Evolutionary conservation across 2,329 filamentous ascomycete species (phyloP), one percentile per base, ranked within the genome.

Genomic region (Ophiocordyceps robertsii): DNA sequence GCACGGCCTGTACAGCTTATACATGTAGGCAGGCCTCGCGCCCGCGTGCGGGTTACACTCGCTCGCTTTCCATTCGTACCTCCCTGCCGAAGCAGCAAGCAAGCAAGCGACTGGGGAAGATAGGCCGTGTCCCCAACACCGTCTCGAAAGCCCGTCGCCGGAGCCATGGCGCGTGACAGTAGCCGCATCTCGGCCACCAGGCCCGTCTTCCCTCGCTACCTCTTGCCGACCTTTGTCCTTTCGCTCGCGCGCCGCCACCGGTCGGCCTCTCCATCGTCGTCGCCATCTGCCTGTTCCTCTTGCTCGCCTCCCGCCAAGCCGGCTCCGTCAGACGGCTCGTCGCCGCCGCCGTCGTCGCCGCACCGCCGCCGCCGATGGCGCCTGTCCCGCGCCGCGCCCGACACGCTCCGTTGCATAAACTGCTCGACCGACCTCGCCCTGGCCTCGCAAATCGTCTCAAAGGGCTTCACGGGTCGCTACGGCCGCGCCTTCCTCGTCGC

Each of bases 401-500:
- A 75, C 52, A 77, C 72, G 2, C 60, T 82, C 40, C 69, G 75
- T 48, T 82, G 78, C 60, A 63, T 65, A 30, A 64, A 59, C 40
- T 82, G 78, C 62, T 66, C 73, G 12, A 64, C 70, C 43, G 75
- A 82, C 56, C 56, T 82, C n/a, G 77, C 75, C 16, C 75, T 76
- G 52, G 56, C 66, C 14, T 67, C 70, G 12, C 77, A 81, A 55
- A 73, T 82, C 46, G 68, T 82, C 33, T 76, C 70, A 47, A 81
- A 81, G 55, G 73, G 75, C 48, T 83, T 82, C 61, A 79, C 72
- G 0, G 79, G 79, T 16, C 75, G 77, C 17, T 71, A 80, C 56
- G 79, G 79, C 6, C 70, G 77, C 21, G 78, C 77, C 12, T 79
- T 73, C 53, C 68, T 83, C 39, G 73, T 82, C 39, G 64, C 72